Base-by-base conservation (phyloP, 108 stramenopile species). In the Stephanodiscus minutulus region DNA sequence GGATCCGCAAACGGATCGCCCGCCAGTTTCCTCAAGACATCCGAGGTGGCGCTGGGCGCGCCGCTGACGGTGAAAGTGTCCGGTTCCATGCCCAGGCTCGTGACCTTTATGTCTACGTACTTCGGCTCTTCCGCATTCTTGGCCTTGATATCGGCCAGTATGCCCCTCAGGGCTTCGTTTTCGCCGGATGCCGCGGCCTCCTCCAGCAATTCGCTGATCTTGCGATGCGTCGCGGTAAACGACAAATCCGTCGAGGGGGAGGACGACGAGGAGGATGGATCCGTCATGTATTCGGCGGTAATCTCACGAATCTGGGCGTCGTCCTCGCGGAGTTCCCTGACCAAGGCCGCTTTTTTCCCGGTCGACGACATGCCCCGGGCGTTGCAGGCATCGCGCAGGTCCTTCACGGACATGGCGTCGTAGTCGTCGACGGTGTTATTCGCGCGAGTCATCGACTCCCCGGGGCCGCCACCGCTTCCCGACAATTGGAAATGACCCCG, bases 1-100 rank as follows among this genome's bases (percentile, higher is more conserved):
- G 91, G 90, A 67, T 97, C 89, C 22, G 82, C 79, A 28, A 84
- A 84, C 8, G 94, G 96, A 69, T 88, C 84, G 6, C 98, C 98
- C 0, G 97, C 97, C 17, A 99, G 85, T 27, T 74, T 72, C 27
- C 77, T 67, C 20, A 98, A 69, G 5, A 97, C 96, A 60, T 90
- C 92, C 12, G 96, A 90, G 13, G 93, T 92, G 18, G 94, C 96
- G 60, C 91, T 88, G 8, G 98, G 96, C 31, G 92, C 81, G 20
- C 97, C 97, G 35, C 90, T 79, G 4, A 70, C 68, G 13, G 98
- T 98, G 43, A 88, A 92, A 66, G 94, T 93, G 1, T 71, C 61
- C 31, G 96, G 96, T 46, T 68, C 68, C 91, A 98, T 88, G 0
- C 90, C 91, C 17, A 98, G 50, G 50, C 91, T 87, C 12, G 69